Base-by-base conservation (phyloP, 805 yeast species). In the Pichia membranifaciens region DNA sequence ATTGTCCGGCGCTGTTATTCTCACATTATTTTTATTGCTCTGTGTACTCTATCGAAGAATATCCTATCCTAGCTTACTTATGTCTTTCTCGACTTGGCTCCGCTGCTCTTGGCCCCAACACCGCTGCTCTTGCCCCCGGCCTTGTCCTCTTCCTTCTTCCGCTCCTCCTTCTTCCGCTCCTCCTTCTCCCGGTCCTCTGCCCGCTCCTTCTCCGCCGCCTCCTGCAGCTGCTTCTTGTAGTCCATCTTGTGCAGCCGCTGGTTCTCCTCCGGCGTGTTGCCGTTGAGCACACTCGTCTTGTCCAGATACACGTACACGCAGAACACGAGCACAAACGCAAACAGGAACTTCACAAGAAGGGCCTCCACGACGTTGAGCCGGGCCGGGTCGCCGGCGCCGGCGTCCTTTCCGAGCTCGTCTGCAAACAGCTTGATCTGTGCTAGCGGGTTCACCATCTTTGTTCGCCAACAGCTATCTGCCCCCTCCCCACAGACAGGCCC, bases 241-340 rank as follows among this genome's bases (percentile, higher is more conserved):
- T 23, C 35, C 23, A 20, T 31, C 15, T 39, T 47, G n/a, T 47
- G 39, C 18, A 51, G 33, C 21, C 36, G 50, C 17, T 44, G 45
- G 25, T 58, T 60, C 41, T 56, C 59, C 40, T 55, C 57, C 2
- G 58, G 56, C 1, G 57, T 46, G 16, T 50, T 49, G 3, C 43
- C 54, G 38, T 59, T 58, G 9, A 58, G 45, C 3, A 51, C 48
- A 7, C 58, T 52, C 0, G 51, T 52, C 42, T 51, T 55, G 40
- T 62, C 65, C 29, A 58, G 51, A 41, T 58, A 58, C 21, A 59
- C 51, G 36, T 55, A 60, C 2, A 51, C 44, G 21, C 44, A 25
- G 20, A 55, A 52, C 5, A 52, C 54, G 18, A 61, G 35, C 8
- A 55, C 52, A 31, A 52, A 44, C 8, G 65, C 61, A 29, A 62